Evolutionary conservation across 2,329 filamentous ascomycete genomes (phyloP).

Genomic region (Metarhizium guizhouense): DNA sequence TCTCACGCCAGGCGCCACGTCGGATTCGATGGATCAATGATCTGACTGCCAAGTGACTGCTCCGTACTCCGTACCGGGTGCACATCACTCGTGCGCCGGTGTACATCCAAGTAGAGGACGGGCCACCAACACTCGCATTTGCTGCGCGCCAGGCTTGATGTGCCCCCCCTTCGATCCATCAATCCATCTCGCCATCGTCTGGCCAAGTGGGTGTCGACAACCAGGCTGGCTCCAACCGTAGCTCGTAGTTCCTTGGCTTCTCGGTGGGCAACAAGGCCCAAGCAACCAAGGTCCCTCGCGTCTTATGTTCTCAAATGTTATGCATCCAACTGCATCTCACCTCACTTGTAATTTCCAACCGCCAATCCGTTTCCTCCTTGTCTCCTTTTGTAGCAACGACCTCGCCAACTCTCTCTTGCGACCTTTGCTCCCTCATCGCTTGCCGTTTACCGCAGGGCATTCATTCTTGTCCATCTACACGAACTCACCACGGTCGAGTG

Average conservation of each 20-base stretch:
- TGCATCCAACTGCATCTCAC: conserved; percentile 1
- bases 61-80: background rate
- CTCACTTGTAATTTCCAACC: conserved; percentile 1
- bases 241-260: background rate
- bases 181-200: background rate
- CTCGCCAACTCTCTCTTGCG: conserved; percentile 3
- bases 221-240: background rate
- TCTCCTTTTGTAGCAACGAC: background rate
- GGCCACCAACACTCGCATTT: no score
- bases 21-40: no score
- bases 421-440: conserved; percentile 10
- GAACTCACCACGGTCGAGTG: background rate
- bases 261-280: background rate
- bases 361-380: background rate
- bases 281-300: background rate
- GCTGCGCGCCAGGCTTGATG: background rate
- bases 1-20: no score
- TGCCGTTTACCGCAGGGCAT: background rate
- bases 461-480: background rate
- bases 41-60: no score
- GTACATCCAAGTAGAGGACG: no score
- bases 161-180: background rate
- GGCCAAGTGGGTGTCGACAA: background rate
- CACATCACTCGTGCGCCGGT: no score
- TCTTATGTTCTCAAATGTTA: background rate